These are phyloP conservation scores for Chlamydomonas reinhardtii DNA, from an alignment of 163 green algal species.

Conservation along the genomic window DNA sequence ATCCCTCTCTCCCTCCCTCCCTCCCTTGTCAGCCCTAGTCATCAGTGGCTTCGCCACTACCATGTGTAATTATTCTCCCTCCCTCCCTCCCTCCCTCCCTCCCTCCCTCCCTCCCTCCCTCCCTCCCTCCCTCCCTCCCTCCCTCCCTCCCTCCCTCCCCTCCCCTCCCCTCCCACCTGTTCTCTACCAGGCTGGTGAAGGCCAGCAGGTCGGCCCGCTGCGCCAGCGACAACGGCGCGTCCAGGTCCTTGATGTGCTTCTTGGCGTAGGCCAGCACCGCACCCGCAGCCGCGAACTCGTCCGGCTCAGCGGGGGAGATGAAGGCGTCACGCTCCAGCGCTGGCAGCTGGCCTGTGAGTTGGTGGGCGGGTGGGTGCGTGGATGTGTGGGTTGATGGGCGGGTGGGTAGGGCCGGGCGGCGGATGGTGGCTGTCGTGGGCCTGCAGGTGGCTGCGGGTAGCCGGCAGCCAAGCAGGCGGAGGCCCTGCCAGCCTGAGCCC, in stretches of 20 bases:
- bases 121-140: not conserved
- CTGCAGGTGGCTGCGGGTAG: too few relatives aligned
- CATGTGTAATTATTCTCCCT: too few relatives aligned
- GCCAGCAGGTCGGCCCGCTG: constrained; percentile 61
- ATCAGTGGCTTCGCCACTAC: too few relatives aligned
- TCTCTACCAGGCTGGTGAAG: constrained; percentile 54
- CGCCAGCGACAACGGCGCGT: constrained; percentile 43
- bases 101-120: not conserved
- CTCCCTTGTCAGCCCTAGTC: too few relatives aligned
- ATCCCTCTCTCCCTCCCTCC: too few relatives aligned
- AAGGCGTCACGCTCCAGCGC: constrained; percentile 53
- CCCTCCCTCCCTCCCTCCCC: not conserved
- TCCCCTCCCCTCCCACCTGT: not conserved
- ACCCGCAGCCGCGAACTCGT: constrained; percentile 54
- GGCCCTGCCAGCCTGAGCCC: too few relatives aligned
- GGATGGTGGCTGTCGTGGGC: too few relatives aligned
- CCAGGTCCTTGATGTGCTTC: constrained; percentile 54
- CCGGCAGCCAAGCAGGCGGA: too few relatives aligned
- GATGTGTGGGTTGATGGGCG: too few relatives aligned
- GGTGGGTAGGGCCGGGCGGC: too few relatives aligned
- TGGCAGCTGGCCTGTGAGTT: constrained; percentile 61
- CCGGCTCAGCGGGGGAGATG: constrained; percentile 25
- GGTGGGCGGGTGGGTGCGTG: too few relatives aligned
- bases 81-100: too few relatives aligned
- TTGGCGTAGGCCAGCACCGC: constrained; percentile 43